Evolutionary conservation across 805 yeast species (phyloP), one percentile per base, ranked within the genome.

Genomic region (Lachancea kluyveri): DNA sequence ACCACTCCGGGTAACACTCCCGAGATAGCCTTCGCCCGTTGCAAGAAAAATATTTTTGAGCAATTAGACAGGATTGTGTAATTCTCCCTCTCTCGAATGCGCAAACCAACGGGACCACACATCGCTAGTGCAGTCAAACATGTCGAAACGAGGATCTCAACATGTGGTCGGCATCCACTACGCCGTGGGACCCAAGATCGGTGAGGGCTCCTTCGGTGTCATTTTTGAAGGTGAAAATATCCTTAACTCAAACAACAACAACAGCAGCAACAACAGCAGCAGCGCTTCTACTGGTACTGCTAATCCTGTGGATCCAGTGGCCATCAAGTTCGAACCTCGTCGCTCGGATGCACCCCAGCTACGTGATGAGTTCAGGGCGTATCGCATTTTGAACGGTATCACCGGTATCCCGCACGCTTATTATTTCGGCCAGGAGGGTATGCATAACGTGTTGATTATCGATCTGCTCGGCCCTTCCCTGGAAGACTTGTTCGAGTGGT

Each of bases 401-500:
- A 70, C 65, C 30, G 90, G 92, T 12, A 77, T 82, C 28, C 94
- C 94, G n/a, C 77, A 73, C 44, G 90, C 86, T 9, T 82, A 81
- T 55, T 82, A 80, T 57, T 82, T 79, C 54, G 92, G 92, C 11
- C 92, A 82, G 54, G 92, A 82, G 53, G 92, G 94, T 10, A 70
- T 80, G 43, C 87, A 82, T 49, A 79, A 79, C 52, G 79, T 82
- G 27, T 61, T 82, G 41, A 82, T 82, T 19, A 79, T 82, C 43
- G 92, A 82, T 53, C 62, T 82, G 36, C 64, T 82, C 39, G 84
- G 94, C 3, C 92, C 94, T 1, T 80, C 90, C 2, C 59, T 82
- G 38, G 94, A 82, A 50, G 94, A 82, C 59, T 63, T 82, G 47
- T 82, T 82, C 60, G 94, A 82, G 54, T 82, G 94, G 94, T 82